A percentile compares a stretch with the other conserved stretches of the same genome.
Evolutionary conservation across 1,139 yeast genomes (phyloP).

Genomic region (Candida gigantensis): DNA sequence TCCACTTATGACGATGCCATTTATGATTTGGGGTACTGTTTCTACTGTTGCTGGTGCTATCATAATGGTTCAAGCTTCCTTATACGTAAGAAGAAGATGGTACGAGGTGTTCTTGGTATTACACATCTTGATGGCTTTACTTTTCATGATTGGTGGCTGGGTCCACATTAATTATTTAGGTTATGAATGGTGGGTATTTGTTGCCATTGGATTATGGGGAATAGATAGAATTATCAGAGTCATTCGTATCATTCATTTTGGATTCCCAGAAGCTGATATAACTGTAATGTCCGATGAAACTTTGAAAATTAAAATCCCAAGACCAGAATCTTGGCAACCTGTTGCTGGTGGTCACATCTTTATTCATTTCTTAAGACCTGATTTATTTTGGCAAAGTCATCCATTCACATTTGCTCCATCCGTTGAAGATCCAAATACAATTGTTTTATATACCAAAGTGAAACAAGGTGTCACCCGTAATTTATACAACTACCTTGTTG

Average conservation of each 20-base stretch:
- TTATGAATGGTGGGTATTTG: slow-evolving; percentile 51
- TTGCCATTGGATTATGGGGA: slow-evolving; percentile 62
- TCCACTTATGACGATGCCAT: slow-evolving; percentile 28
- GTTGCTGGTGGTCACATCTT: slow-evolving; percentile 62
- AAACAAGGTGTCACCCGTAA: slow-evolving; percentile 39
- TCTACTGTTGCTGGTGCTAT: slow-evolving; percentile 40
- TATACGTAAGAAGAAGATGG: slow-evolving; percentile 51
- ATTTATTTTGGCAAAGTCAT: slow-evolving; percentile 71
- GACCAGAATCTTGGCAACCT: slow-evolving; percentile 38
- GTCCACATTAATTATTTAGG: slow-evolving; percentile 52
- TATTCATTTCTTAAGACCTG: slow-evolving; percentile 53
- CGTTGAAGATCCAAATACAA: slow-evolving; percentile 20
- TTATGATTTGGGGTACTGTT: slow-evolving; percentile 52
- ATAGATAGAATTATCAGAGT: slow-evolving; percentile 58
- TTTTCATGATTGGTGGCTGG: slow-evolving; percentile 61
- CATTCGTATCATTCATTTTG: slow-evolving; percentile 48
- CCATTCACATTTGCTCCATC: slow-evolving; percentile 56
- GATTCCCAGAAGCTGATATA: slow-evolving; percentile 46
- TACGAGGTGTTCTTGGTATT: slow-evolving; percentile 64
- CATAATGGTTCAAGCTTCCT: slow-evolving; percentile 48
- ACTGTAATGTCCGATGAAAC: slow-evolving; percentile 46
- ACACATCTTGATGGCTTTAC: slow-evolving; percentile 59
- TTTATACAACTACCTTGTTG: slow-evolving; percentile 29
- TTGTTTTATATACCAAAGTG: slow-evolving; percentile 30
- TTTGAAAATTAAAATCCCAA: slow-evolving; percentile 41